Percentiles rank a stretch among this genome's conserved stretches.
Evolutionary conservation across 768 basidiomycete species (phyloP).

Genomic region (Boletus tylopilopsis): DNA sequence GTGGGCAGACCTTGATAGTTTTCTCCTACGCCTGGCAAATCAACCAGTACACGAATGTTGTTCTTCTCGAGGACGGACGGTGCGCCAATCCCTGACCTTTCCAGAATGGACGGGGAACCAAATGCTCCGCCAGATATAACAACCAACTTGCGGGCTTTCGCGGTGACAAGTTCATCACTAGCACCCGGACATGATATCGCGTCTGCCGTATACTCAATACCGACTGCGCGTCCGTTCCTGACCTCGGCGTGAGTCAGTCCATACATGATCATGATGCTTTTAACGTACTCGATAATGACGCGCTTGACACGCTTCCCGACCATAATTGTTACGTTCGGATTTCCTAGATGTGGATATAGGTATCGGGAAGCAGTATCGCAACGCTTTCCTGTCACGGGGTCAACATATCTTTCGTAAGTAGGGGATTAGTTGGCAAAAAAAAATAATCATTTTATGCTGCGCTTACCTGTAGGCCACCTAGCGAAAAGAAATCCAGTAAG

Average conservation of each 20-base stretch:
- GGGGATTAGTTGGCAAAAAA: background rate
- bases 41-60: background rate
- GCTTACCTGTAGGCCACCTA: conserved; percentile 21
- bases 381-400: conserved; percentile 1
- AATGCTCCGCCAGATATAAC: conserved; percentile 4
- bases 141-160: background rate
- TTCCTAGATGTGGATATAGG: background rate
- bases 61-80: background rate
- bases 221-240: background rate
- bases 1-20: conserved; percentile 1
- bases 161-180: background rate
- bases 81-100: conserved; percentile 7
- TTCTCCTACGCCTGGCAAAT: conserved; percentile 7
- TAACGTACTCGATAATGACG: background rate
- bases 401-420: background rate
- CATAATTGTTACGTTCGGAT: background rate
- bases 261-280: background rate
- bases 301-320: conserved; percentile 1
- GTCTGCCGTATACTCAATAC: background rate
- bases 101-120: conserved; percentile 4
- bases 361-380: conserved; percentile 4
- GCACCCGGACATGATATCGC: too few species aligned
- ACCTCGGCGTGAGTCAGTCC: background rate
- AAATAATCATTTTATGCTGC: too few species aligned
- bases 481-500: background rate